phyloP scores from a whole-genome alignment of 1,284 basidiomycete genomes.

The Marasmius tenuissimus region DNA sequence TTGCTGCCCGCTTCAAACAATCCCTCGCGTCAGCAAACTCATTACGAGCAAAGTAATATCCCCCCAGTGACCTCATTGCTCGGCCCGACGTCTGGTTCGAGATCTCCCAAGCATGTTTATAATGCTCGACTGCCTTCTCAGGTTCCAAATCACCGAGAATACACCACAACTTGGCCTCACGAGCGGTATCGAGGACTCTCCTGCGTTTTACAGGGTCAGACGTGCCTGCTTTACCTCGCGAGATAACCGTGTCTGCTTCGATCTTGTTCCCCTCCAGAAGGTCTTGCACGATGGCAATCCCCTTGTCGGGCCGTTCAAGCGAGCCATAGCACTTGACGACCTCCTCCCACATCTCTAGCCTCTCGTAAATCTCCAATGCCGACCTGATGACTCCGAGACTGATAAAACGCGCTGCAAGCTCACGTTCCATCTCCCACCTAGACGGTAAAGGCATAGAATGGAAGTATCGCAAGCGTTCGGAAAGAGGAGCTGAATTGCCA shows the following conservation, averaged over 20 bases:
- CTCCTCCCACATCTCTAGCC: conserved; percentile 97
- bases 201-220: conserved; percentile 33
- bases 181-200: conserved; percentile 57
- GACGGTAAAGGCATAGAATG: conserved; percentile 81
- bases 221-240: conserved; percentile 54
- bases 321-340: conserved; percentile 83
- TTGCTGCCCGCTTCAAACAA: conserved; percentile 74
- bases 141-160: conserved; percentile 92
- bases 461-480: conserved; percentile 79
- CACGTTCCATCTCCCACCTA: conserved; percentile 89
- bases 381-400: conserved; percentile 84
- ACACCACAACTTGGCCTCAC: conserved; percentile 95
- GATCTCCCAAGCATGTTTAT: conserved; percentile 82
- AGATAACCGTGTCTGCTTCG: conserved; percentile 76
- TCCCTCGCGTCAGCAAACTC: conserved; percentile 67
- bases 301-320: conserved; percentile 78
- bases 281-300: conserved; percentile 77
- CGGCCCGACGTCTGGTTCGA: conserved; percentile 82
- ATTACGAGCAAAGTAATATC: conserved; percentile 72
- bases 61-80: conserved; percentile 90
- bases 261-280: conserved; percentile 80
- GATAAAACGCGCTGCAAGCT: conserved; percentile 82
- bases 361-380: conserved; percentile 88
- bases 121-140: conserved; percentile 65
- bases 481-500: conserved; percentile 40